These are phyloP conservation scores for Flueggea neowawraea DNA, from an alignment of 441 rosid species.

Conservation along the genomic window DNA sequence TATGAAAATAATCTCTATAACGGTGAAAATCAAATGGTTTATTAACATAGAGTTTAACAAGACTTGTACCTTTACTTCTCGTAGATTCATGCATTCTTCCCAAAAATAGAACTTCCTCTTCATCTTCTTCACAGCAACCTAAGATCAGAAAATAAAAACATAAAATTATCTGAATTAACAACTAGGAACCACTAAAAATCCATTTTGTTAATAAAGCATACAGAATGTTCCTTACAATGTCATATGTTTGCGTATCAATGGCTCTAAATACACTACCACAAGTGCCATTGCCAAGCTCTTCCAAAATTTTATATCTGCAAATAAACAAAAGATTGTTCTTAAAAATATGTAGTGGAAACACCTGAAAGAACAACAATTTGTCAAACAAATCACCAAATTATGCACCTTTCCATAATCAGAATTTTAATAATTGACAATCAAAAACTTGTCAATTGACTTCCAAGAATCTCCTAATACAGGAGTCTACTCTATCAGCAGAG, in stretches of 20 bases:
- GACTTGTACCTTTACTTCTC: conserved; percentile 85
- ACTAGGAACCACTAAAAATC: neutral
- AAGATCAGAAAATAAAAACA: conserved; percentile 8
- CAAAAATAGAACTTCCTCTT: conserved; percentile 88
- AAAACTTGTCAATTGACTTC: conserved; percentile 63
- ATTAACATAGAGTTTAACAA: neutral
- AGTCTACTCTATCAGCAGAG: conserved; percentile 43
- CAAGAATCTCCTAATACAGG: conserved; percentile 47
- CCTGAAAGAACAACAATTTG: neutral
- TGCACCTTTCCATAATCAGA: conserved; percentile 76
- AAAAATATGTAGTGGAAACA: neutral
- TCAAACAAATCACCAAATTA: conserved; percentile 15
- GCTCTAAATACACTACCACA: conserved; percentile 95
- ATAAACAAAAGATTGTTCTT: conserved; percentile 4
- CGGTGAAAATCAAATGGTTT: neutral
- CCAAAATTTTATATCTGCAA: conserved; percentile 72
- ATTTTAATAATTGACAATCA: conserved; percentile 30
- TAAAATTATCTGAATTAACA: neutral
- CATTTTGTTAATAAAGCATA: neutral
- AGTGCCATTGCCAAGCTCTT: conserved; percentile 98
- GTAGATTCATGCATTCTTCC: conserved; percentile 88
- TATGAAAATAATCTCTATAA: too few relatives aligned
- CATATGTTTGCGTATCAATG: conserved; percentile 63
- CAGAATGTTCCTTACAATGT: conserved; percentile 50
- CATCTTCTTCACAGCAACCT: conserved; percentile 99